phyloP scores from a whole-genome alignment of 1,284 basidiomycete genomes.

The Ustilago vetiveriae region DNA sequence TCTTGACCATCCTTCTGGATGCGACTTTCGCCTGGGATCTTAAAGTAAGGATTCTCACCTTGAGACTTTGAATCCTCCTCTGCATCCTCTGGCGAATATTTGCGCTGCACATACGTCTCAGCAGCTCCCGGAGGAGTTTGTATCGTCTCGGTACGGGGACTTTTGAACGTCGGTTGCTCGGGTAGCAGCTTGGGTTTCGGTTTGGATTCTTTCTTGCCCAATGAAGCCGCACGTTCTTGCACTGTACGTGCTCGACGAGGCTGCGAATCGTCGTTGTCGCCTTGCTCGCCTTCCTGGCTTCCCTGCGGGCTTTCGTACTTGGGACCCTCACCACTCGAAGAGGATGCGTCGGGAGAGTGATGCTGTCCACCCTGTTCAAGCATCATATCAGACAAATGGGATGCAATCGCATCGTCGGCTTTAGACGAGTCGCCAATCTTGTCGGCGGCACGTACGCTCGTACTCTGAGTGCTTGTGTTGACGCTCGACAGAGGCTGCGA shows the following conservation, averaged over 20 bases:
- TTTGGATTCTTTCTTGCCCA: slow-evolving; percentile 7
- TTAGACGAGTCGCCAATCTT: slow-evolving; percentile 7
- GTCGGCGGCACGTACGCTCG: slow-evolving; percentile 1
- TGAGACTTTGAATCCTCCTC: neutral
- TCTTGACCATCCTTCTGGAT: neutral
- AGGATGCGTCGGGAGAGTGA: neutral
- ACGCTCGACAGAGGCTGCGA: slow-evolving; percentile 1
- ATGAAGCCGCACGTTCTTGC: slow-evolving; percentile 17
- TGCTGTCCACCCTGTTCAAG: slow-evolving; percentile 10
- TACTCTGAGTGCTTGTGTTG: slow-evolving; percentile 11
- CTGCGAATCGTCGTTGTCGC: neutral
- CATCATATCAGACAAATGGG: slow-evolving; percentile 13
- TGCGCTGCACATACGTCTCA: slow-evolving; percentile 14
- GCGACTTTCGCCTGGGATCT: neutral
- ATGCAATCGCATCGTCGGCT: slow-evolving; percentile 15
- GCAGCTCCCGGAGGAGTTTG: slow-evolving; percentile 27
- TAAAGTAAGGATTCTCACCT: slow-evolving; percentile 27
- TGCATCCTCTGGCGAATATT: neutral
- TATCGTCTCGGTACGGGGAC: slow-evolving; percentile 18
- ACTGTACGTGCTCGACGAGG: slow-evolving; percentile 6
- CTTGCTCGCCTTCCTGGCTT: too few species aligned
- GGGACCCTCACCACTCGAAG: neutral
- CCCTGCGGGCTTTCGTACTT: neutral
- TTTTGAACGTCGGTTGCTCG: slow-evolving; percentile 32
- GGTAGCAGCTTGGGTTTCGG: slow-evolving; percentile 31